These are phyloP conservation scores for Corylus heterophylla DNA, from an alignment of 306 rosid genomes.

Conservation along the genomic window DNA sequence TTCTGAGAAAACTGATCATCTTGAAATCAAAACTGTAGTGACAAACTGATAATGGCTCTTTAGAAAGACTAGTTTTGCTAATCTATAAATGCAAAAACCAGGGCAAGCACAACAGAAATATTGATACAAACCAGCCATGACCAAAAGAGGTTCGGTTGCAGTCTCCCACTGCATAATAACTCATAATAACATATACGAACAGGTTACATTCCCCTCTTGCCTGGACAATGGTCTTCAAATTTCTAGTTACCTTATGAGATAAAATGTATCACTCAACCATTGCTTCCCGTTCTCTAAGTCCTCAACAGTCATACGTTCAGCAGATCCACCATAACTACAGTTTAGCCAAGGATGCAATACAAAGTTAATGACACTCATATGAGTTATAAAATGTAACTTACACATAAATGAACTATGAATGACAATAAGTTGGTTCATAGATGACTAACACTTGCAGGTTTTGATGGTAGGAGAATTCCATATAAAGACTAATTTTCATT, in stretches of 20 bases:
- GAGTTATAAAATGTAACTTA: no score
- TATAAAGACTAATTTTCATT: background rate
- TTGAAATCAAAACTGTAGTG: background rate
- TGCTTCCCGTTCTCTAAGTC: constrained; percentile 77
- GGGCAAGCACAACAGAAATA: constrained; percentile 1
- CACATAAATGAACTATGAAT: no score
- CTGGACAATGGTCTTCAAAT: constrained; percentile 13
- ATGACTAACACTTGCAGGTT: background rate
- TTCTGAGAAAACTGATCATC: background rate
- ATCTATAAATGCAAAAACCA: background rate
- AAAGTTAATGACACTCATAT: no score
- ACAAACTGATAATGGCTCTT: background rate
- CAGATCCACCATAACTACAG: constrained; percentile 58
- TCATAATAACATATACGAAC: constrained; percentile 1
- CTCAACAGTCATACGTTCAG: constrained; percentile 64
- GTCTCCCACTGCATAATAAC: background rate
- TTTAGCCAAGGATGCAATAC: constrained; percentile 25
- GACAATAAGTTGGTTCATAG: background rate
- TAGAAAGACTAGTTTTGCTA: background rate
- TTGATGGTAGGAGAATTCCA: background rate
- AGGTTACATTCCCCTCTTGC: constrained; percentile 13
- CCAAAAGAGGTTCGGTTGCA: background rate
- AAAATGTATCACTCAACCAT: constrained; percentile 76
- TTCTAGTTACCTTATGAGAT: constrained; percentile 69
- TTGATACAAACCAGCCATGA: background rate